These are phyloP conservation scores for Selaginella moellendorffii DNA, from an alignment of 75 land plant species.

Conservation along the genomic window DNA sequence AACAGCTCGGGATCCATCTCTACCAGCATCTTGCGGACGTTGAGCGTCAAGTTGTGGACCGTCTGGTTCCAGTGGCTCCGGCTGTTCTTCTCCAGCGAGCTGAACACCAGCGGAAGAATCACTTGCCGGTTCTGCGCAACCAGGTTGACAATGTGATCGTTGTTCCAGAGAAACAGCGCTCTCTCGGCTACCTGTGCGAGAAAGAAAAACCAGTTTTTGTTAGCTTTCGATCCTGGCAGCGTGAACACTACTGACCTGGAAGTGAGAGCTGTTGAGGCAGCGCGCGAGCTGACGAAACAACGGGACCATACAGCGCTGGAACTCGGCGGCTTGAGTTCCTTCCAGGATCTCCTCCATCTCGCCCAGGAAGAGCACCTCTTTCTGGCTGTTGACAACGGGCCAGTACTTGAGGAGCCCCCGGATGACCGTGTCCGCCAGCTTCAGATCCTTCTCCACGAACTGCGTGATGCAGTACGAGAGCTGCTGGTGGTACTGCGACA, in stretches of 20 bases:
- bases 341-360: conserved; percentile 64
- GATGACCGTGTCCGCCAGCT: conserved; percentile 52
- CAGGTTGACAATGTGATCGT: conserved; percentile 49
- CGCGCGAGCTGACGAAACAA: conserved; percentile 32
- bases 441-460: conserved; percentile 61
- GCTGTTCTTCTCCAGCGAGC: conserved; percentile 46
- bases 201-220: background rate
- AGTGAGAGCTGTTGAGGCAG: no score
- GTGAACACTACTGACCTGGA: conserved; percentile 10
- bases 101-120: conserved; percentile 51
- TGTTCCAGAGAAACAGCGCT: conserved; percentile 69
- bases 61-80: conserved; percentile 64
- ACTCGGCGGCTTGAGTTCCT: conserved; percentile 54
- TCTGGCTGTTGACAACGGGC: conserved; percentile 60
- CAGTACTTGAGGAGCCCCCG: conserved; percentile 62
- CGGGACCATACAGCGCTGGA: conserved; percentile 68
- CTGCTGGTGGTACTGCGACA: conserved; percentile 44
- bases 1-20: conserved; percentile 48
- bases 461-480: conserved; percentile 49
- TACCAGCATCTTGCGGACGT: conserved; percentile 49
- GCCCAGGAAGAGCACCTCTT: conserved; percentile 52
- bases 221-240: background rate
- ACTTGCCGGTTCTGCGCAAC: conserved; percentile 50
- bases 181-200: conserved; percentile 65
- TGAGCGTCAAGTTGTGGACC: conserved; percentile 47